These are phyloP conservation scores for Mediolabrus comicus DNA, from an alignment of 108 stramenopile species.

Conservation along the genomic window DNA sequence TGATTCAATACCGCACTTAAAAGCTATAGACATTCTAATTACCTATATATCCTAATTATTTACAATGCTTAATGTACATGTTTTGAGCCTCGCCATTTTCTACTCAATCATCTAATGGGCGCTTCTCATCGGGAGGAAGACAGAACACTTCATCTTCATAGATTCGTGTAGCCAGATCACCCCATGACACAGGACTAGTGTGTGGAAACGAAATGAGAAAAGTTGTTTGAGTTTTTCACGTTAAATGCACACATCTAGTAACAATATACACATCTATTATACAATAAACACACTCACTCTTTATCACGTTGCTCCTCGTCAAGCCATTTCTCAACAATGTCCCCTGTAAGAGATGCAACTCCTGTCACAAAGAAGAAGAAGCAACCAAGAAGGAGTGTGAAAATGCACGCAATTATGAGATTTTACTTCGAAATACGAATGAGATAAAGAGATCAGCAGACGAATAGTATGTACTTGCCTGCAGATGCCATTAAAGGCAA, in stretches of 20 bases:
- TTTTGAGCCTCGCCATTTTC: no score
- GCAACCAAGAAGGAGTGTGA: no score
- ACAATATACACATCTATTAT: no score
- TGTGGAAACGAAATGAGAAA: background rate
- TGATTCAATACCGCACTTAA: background rate
- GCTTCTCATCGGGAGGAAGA: no score
- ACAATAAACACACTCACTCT: constrained; percentile 16
- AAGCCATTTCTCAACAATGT: constrained; percentile 45
- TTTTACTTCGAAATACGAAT: no score
- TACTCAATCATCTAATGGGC: background rate
- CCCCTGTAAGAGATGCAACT: constrained; percentile 40
- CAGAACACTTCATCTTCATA: constrained; percentile 24
- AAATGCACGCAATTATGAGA: no score
- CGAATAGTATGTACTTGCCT: no score
- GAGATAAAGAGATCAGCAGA: no score
- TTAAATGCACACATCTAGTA: background rate
- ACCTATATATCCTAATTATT: background rate
- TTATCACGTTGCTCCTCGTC: constrained; percentile 45
- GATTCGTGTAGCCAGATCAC: constrained; percentile 32
- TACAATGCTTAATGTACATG: no score
- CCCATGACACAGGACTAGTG: constrained; percentile 35
- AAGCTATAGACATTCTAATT: background rate
- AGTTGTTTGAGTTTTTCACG: background rate
- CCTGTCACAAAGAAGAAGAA: no score
- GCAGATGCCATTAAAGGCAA: constrained; percentile 82